These are phyloP conservation scores for Phialocephala subalpina DNA, from an alignment of 2,329 filamentous ascomycete species.

Conservation along the genomic window DNA sequence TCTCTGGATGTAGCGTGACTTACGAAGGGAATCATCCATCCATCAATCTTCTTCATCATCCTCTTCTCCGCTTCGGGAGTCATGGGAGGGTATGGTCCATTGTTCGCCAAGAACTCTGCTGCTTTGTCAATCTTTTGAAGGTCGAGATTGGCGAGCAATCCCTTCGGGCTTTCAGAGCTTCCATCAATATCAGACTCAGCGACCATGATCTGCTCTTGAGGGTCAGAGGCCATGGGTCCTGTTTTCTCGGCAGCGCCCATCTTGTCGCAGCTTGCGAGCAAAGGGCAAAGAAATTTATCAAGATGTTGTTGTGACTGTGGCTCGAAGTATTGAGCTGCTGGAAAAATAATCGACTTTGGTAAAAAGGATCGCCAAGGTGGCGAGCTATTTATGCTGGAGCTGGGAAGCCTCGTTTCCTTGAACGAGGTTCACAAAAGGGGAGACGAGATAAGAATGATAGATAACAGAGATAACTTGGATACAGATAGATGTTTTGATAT, in stretches of 20 bases:
- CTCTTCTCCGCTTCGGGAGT: conserved; percentile 11
- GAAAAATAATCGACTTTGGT: too few species aligned
- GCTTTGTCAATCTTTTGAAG: conserved; percentile 10
- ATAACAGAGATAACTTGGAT: background rate
- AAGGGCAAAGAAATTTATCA: background rate
- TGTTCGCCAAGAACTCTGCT: conserved; percentile 1
- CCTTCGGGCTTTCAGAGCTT: background rate
- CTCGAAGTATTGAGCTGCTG: background rate
- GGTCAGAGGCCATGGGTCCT: background rate
- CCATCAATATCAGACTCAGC: background rate
- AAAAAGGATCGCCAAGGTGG: background rate
- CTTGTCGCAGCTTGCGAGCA: background rate
- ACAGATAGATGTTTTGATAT: too few species aligned
- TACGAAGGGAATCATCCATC: background rate
- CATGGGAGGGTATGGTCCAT: background rate
- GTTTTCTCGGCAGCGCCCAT: background rate
- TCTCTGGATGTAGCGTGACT: background rate
- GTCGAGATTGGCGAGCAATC: background rate
- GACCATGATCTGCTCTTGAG: conserved; percentile 1
- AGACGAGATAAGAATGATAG: background rate
- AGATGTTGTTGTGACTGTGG: background rate
- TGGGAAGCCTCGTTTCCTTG: too few species aligned
- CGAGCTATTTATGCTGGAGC: background rate
- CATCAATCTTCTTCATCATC: background rate
- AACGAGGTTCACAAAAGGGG: background rate